Evolutionary conservation across 768 basidiomycete species (phyloP).

Genomic region (Amanita brunnescens): DNA sequence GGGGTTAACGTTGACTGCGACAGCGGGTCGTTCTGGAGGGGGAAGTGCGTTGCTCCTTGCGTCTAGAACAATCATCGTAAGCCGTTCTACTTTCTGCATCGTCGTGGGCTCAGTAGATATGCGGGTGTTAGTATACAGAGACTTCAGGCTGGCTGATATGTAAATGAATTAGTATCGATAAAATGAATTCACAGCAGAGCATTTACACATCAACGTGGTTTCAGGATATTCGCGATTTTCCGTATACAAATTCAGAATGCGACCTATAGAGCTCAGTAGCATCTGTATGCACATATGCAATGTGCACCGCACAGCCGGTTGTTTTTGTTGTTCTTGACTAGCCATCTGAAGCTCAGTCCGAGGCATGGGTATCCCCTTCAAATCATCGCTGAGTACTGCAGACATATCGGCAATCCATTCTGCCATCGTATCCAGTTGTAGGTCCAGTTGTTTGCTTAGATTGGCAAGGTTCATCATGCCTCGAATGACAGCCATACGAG

Average conservation of each 20-base stretch:
- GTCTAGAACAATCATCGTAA: slow-evolving; percentile 55
- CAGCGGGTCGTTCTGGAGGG: slow-evolving; percentile 25
- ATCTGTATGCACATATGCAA: slow-evolving; percentile 32
- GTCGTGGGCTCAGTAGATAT: slow-evolving; percentile 32
- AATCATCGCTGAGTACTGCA: slow-evolving; percentile 45
- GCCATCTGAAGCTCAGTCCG: slow-evolving; percentile 4
- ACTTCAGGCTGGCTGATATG: slow-evolving; percentile 47
- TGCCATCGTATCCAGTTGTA: slow-evolving; percentile 36
- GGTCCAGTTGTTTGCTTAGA: slow-evolving; percentile 41
- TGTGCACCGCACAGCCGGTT: slow-evolving; percentile 17
- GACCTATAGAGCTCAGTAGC: slow-evolving; percentile 48
- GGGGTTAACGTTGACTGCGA: slow-evolving; percentile 28
- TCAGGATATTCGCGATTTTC: slow-evolving; percentile 48
- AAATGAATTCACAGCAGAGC: background rate
- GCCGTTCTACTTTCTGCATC: slow-evolving; percentile 44
- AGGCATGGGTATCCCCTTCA: slow-evolving; percentile 22
- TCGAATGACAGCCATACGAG: slow-evolving; percentile 64
- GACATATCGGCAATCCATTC: slow-evolving; percentile 62
- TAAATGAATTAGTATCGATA: background rate
- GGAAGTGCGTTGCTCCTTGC: slow-evolving; percentile 43
- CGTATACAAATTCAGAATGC: slow-evolving; percentile 35
- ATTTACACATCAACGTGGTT: slow-evolving; percentile 30
- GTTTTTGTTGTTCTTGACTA: slow-evolving; percentile 6
- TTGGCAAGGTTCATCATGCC: slow-evolving; percentile 65
- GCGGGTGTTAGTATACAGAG: slow-evolving; percentile 35